Evolutionary conservation across 345 rosid genomes (phyloP).

Genomic region (Melaleuca quinquenervia): DNA sequence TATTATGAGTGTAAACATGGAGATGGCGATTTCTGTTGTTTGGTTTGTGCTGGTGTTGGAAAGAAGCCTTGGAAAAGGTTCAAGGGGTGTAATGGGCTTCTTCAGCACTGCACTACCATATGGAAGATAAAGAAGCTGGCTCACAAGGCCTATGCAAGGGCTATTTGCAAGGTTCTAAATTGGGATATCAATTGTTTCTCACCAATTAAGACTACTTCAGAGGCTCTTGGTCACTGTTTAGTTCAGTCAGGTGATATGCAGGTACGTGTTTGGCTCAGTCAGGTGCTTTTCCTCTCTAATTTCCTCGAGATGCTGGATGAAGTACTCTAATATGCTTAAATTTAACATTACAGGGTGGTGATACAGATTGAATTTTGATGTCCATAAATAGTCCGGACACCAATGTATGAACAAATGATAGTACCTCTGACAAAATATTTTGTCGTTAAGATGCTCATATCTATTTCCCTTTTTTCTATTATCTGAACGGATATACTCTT

Average conservation of each 20-base stretch:
- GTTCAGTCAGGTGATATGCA: slow-evolving; percentile 1
- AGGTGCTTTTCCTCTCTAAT: not conserved
- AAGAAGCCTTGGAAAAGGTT: slow-evolving; percentile 33
- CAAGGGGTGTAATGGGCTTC: slow-evolving; percentile 50
- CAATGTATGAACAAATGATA: not conserved
- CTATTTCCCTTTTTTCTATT: not conserved
- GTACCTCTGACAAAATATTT: not conserved
- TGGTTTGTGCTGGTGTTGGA: slow-evolving; percentile 55
- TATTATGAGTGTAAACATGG: slow-evolving; percentile 39
- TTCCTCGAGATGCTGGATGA: not conserved
- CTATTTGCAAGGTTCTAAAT: slow-evolving; percentile 58
- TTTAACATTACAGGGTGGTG: not conserved
- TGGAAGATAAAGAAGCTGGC: slow-evolving; percentile 41
- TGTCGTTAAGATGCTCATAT: not conserved
- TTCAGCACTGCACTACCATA: slow-evolving; percentile 47
- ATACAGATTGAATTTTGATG: not conserved
- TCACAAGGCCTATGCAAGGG: slow-evolving; percentile 57
- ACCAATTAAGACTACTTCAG: slow-evolving; percentile 15
- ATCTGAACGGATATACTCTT: not conserved
- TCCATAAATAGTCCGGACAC: not conserved
- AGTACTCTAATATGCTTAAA: not conserved
- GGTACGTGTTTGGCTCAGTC: slow-evolving; percentile 3
- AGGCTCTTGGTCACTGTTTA: slow-evolving; percentile 15
- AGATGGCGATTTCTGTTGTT: slow-evolving; percentile 52
- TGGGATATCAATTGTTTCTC: slow-evolving; percentile 51